Base-by-base conservation (phyloP, 1,139 yeast species). In the Pichia sp. region DNA sequence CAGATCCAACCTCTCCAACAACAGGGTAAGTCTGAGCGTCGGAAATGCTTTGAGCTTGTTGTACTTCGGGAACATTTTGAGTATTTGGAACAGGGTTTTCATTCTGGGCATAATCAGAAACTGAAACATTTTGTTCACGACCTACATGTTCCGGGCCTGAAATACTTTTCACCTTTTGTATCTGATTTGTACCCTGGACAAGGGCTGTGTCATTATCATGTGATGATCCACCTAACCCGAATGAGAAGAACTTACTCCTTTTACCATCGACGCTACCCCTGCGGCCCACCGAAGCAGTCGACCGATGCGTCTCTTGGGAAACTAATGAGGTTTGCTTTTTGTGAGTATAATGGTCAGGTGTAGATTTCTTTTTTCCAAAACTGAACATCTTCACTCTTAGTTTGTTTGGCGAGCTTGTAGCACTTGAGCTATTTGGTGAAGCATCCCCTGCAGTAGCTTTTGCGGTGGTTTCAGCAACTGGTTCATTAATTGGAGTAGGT, bases 261-360 rank as follows among this genome's bases (percentile, higher is more conserved):
- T 41, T 34, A 12, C 48, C 48, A 31, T 46, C 48, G 16, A 46
- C 20, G n/a, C 48, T 46, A 16, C 20, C 24, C 36, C 48, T 46
- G 16, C 31, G 12, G 14, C 7, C 7, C 8, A 27, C 34, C 17
- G 48, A 27, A 10, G 33, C 17, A 7, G 17, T 14, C 33, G 48
- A 16, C 6, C 16, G 17, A 12, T 48, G 42, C 6, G 53, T 53
- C 24, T 51, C 58, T 42, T 55, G 56, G 5, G 56, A 55, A 7
- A 49, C 33, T 29, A 53, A 6, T 1, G 56, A 53, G 8, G 27
- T 47, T 38, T 20, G 46, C 30, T 53, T 53, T 10, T 45, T 48
- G 17, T 53, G 58, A 31, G 49, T 17, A n/a, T 17, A 38, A 6
- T 48, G n/a, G 20, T 41, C 44, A 41, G n/a, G 14, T 29, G 46